Percentiles rank a stretch among this genome's conserved stretches.
Evolutionary conservation across 805 yeast species (phyloP).

Genomic region (Pichia californica): DNA sequence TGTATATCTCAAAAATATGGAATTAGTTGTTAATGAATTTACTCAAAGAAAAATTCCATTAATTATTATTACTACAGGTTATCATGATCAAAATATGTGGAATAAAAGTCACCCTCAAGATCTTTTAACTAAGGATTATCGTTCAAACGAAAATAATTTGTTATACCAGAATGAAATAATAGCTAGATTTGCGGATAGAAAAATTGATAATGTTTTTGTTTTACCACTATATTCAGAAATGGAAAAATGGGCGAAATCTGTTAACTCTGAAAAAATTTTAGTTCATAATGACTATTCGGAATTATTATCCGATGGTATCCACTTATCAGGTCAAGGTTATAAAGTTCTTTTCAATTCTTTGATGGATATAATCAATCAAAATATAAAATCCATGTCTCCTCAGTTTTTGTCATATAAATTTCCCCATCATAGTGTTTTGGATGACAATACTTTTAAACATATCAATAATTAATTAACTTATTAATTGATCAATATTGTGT

Average conservation of each 20-base stretch:
- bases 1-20: conserved; percentile 43
- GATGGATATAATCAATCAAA: conserved; percentile 22
- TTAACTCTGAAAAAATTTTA: background rate
- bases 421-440: conserved; percentile 17
- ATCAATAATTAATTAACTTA: background rate
- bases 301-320: conserved; percentile 39
- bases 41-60: conserved; percentile 39
- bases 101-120: conserved; percentile 29
- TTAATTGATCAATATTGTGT: no score
- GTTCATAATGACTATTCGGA: conserved; percentile 11
- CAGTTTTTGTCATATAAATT: conserved; percentile 15
- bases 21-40: conserved; percentile 35
- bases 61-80: conserved; percentile 58
- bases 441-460: conserved; percentile 1
- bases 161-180: conserved; percentile 47
- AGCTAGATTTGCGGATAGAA: no score
- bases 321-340: conserved; percentile 35
- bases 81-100: conserved; percentile 43
- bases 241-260: conserved; percentile 1
- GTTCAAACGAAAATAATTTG: conserved; percentile 41
- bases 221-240: conserved; percentile 28
- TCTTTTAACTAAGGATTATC: conserved; percentile 33
- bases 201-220: no score
- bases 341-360: conserved; percentile 31
- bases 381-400: conserved; percentile 29